Evolutionary conservation across 306 rosid genomes (phyloP), one percentile per base, ranked within the genome.

Genomic region (Acacia melanoxylon): DNA sequence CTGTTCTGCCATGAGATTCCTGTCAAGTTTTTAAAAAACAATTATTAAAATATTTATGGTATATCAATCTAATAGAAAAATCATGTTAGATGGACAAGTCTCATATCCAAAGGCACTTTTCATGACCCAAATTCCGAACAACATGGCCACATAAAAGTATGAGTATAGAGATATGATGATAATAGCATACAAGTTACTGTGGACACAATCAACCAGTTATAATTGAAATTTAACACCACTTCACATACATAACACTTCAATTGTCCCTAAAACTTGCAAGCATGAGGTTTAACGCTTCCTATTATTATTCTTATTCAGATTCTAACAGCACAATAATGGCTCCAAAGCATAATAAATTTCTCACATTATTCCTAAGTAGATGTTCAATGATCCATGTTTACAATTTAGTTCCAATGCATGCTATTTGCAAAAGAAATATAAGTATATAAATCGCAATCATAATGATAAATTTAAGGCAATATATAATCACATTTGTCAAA

Each of bases 1-100:
- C 68, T 45, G 94, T 88, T 87, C 89, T 91, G 27, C 86, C 94
- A 86, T 95, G 92, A 61, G 98, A 89, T 80, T 93, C 98, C 98
- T 95, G 94, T 63, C 74, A 82, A 24, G 16, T 62, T 54, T 54
- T 1, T 41, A 51, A 44, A 20, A 19, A 63, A 70, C 74, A 74
- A 25, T 42, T 12, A 65, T 44, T 61, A 58, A 46, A 61, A 41
- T 69, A 69, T 69, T n/a, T 69, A 16, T 31, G 51, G 20, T 27
- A 78, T 35, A 73, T 61, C 67, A 86, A 82, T 69, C 76, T 42
- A 14, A n/a, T 35, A 12, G 10, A 62, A 35, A 54, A 45, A 10
- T 76, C 80, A 82, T 61, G 68, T 31, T 45, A 76, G 54, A 76
- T 22, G 63, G 11, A 56, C 44, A 83, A 83, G 44, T 31, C 4